These are phyloP conservation scores for Petunia secreta DNA, from an alignment of 257 asterid species.

Conservation along the genomic window DNA sequence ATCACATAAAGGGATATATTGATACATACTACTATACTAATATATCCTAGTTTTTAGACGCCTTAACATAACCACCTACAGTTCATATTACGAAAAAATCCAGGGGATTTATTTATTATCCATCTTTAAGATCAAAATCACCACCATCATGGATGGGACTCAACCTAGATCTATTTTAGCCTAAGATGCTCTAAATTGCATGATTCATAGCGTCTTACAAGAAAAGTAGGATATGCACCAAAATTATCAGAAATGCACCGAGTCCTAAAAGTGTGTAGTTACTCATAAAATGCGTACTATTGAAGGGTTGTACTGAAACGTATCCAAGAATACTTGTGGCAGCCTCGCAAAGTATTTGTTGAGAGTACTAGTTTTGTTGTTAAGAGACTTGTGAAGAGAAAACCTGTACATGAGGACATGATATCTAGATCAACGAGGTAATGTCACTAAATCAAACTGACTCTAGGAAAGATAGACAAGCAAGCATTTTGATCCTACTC, in stretches of 20 bases:
- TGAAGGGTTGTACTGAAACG: constrained; percentile 10
- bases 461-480: constrained; percentile 5
- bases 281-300: not conserved
- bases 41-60: not conserved
- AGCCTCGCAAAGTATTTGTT: constrained; percentile 11
- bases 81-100: not conserved
- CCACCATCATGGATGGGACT: constrained; percentile 8
- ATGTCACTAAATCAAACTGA: constrained; percentile 6
- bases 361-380: not conserved
- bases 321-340: not conserved
- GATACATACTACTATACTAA: not conserved
- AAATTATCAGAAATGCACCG: not conserved
- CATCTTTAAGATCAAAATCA: constrained; percentile 15
- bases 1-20: not conserved
- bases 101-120: not conserved
- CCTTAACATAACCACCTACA: not conserved
- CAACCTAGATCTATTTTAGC: not conserved
- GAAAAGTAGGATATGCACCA: not conserved
- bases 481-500: constrained; percentile 8
- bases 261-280: not conserved
- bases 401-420: constrained; percentile 1
- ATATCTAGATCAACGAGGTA: not conserved
- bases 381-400: not conserved
- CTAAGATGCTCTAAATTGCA: not conserved
- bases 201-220: not conserved